These are phyloP conservation scores for Petrea volubilis DNA, from an alignment of 257 asterid genomes.

Conservation along the genomic window DNA sequence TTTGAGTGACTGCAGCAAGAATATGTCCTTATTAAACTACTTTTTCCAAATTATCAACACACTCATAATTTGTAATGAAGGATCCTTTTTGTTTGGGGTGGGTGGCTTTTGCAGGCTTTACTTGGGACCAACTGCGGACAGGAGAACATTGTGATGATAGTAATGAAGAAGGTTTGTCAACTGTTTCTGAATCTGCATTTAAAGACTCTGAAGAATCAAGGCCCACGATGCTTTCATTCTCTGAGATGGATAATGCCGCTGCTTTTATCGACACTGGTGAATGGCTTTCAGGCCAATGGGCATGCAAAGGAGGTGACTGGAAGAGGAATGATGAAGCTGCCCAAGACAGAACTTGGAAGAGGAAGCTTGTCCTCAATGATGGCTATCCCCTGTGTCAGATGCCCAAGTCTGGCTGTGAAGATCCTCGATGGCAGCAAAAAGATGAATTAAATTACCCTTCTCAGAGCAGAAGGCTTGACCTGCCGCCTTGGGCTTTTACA, in stretches of 20 bases:
- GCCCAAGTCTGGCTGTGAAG: constrained; percentile 84
- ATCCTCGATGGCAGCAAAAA: constrained; percentile 80
- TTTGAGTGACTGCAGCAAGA: constrained; percentile 1
- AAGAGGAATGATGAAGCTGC: constrained; percentile 77
- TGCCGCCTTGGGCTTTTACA: constrained; percentile 89
- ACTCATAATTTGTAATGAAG: constrained; percentile 6
- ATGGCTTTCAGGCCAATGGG: constrained; percentile 75
- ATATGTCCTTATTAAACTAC: not conserved
- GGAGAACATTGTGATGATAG: constrained; percentile 46
- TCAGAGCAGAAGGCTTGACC: constrained; percentile 77
- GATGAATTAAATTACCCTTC: constrained; percentile 79
- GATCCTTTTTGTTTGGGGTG: not conserved
- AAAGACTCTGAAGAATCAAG: constrained; percentile 50
- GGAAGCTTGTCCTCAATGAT: constrained; percentile 81
- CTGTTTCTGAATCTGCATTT: constrained; percentile 38
- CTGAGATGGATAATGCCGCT: constrained; percentile 52
- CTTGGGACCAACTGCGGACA: constrained; percentile 36
- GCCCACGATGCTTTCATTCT: constrained; percentile 24
- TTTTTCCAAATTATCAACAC: not conserved
- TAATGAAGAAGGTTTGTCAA: constrained; percentile 24
- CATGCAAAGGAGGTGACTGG: constrained; percentile 98
- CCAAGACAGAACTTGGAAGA: constrained; percentile 70
- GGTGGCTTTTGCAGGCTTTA: constrained; percentile 44
- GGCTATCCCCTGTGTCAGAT: constrained; percentile 89
- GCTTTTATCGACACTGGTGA: constrained; percentile 43